Conservation (phyloP, 2,329 filamentous ascomycete species). For the Ceratocystis cubensis region DNA sequence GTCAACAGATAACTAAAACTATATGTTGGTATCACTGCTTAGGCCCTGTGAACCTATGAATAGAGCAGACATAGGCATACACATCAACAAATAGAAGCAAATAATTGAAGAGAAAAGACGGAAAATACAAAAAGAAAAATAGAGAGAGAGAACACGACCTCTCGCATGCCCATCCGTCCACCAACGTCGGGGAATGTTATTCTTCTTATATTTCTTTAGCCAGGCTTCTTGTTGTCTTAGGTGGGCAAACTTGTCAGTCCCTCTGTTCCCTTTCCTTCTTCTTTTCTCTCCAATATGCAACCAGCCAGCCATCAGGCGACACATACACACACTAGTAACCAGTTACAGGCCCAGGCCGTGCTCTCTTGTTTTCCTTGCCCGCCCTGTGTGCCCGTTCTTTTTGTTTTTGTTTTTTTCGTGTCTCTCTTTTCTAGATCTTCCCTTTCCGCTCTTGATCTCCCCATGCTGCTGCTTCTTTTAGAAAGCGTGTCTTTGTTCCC, state of each 20-base stretch:
- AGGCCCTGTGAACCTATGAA: not conserved
- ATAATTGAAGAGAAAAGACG: not conserved
- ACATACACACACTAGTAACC: too few relatives aligned
- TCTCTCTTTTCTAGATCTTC: not conserved
- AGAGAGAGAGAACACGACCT: not conserved
- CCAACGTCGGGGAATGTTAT: not conserved
- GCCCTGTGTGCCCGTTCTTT: not conserved
- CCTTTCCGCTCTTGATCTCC: not conserved
- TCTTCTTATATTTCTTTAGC: not conserved
- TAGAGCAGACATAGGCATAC: not conserved
- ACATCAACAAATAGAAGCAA: not conserved
- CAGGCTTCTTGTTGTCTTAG: not conserved
- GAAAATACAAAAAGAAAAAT: not conserved
- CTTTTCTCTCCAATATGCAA: not conserved
- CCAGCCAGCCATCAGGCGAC: not conserved
- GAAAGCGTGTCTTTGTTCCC: not conserved
- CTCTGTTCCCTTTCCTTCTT: not conserved
- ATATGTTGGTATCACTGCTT: not conserved
- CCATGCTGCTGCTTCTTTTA: not conserved
- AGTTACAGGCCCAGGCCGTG: not conserved
- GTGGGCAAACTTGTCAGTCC: slow-evolving; percentile 5
- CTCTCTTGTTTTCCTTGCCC: not conserved
- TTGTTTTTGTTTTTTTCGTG: not conserved
- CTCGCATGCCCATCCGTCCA: not conserved
- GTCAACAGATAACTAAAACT: not conserved